Evolutionary conservation across 768 basidiomycete genomes (phyloP).

Genomic region (Kwoniella dendrophila): DNA sequence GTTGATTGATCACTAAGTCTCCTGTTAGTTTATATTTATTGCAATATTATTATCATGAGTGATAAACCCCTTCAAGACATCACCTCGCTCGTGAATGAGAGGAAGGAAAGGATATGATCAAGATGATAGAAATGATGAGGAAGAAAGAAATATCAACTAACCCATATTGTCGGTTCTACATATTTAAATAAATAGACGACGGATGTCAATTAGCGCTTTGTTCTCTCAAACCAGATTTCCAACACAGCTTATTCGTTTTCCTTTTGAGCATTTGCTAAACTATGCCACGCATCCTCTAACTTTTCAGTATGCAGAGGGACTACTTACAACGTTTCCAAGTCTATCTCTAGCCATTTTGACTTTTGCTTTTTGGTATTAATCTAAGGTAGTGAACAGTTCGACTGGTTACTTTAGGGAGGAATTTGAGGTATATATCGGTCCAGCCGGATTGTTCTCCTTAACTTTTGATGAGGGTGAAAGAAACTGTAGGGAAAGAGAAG

Average conservation of each 20-base stretch:
- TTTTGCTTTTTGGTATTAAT: neutral
- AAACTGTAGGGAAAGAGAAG: neutral
- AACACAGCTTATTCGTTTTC: no score
- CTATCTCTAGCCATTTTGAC: conserved; percentile 80
- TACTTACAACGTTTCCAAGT: conserved; percentile 61
- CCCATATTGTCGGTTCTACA: conserved; percentile 47
- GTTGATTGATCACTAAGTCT: conserved; percentile 32
- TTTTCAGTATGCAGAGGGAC: neutral
- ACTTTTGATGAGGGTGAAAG: neutral
- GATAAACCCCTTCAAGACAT: neutral
- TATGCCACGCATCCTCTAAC: no score
- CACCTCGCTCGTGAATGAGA: no score
- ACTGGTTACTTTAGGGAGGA: neutral
- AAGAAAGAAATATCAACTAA: conserved; percentile 16
- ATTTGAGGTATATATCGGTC: conserved; percentile 11
- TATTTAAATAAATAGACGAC: neutral
- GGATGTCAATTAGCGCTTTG: conserved; percentile 3
- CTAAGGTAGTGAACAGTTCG: neutral
- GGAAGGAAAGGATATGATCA: no score
- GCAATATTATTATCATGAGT: neutral
- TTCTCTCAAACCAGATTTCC: no score
- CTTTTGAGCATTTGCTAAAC: no score
- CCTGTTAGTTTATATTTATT: conserved; percentile 4
- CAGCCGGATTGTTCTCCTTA: conserved; percentile 9
- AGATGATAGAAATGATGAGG: neutral